Conservation (phyloP, 2,329 filamentous ascomycete species). For the Aspergillus sojae region DNA sequence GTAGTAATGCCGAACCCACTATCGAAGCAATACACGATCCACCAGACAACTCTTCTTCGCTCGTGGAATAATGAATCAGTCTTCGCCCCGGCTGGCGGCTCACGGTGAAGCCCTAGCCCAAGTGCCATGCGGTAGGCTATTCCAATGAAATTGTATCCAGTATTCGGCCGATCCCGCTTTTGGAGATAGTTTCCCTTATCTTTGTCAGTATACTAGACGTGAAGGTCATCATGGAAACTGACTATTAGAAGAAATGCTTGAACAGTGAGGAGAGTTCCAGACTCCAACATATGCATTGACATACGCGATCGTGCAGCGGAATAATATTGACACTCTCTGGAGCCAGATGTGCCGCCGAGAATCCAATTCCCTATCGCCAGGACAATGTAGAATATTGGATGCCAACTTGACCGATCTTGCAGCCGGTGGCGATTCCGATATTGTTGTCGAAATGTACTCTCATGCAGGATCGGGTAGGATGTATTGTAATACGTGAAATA, state of each 20-base stretch:
- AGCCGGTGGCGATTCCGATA: slow-evolving; percentile 18
- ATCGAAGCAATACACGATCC: slow-evolving; percentile 35
- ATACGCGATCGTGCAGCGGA: slow-evolving; percentile 26
- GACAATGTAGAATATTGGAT: slow-evolving; percentile 27
- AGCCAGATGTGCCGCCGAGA: slow-evolving; percentile 11
- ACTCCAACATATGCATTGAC: slow-evolving; percentile 32
- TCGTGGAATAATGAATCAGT: slow-evolving; percentile 17
- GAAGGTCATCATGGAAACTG: slow-evolving; percentile 7
- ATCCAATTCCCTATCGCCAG: slow-evolving; percentile 30
- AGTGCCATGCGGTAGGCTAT: slow-evolving; percentile 55
- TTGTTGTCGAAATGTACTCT: slow-evolving; percentile 28
- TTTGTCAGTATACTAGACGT: background rate
- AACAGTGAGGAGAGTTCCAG: slow-evolving; percentile 33
- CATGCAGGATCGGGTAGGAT: slow-evolving; percentile 31
- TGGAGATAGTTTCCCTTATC: slow-evolving; percentile 51
- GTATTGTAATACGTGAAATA: slow-evolving; percentile 31
- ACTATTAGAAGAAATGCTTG: slow-evolving; percentile 38
- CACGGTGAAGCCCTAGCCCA: slow-evolving; percentile 54
- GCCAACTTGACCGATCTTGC: slow-evolving; percentile 22
- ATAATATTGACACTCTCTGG: slow-evolving; percentile 15
- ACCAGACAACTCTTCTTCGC: slow-evolving; percentile 25
- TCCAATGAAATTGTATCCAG: slow-evolving; percentile 56
- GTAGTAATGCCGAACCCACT: slow-evolving; percentile 35
- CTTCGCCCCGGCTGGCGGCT: slow-evolving; percentile 23
- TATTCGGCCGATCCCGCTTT: slow-evolving; percentile 55